These are phyloP conservation scores for Saturnispora ahearnii DNA, from an alignment of 805 yeast species.

Conservation along the genomic window DNA sequence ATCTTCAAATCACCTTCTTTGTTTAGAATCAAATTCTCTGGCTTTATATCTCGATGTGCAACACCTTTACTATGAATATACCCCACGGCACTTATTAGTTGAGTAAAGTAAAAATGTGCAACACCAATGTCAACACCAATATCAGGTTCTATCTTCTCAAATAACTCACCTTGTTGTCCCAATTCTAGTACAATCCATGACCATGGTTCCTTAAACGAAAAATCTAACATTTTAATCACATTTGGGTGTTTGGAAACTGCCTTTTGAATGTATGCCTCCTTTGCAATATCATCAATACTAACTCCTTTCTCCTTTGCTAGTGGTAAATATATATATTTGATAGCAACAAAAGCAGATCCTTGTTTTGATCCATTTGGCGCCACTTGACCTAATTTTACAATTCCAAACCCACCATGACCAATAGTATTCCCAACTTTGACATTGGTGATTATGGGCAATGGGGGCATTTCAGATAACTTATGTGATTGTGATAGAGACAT, in stretches of 20 bases:
- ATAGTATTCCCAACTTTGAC: conserved; percentile 42
- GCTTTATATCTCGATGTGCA: conserved; percentile 61
- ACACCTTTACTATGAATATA: conserved; percentile 56
- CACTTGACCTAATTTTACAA: conserved; percentile 42
- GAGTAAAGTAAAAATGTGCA: conserved; percentile 62
- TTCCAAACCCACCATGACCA: conserved; percentile 64
- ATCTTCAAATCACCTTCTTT: conserved; percentile 55
- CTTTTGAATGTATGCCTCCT: conserved; percentile 53
- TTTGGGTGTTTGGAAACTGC: conserved; percentile 49
- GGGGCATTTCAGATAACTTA: conserved; percentile 38
- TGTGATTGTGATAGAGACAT: conserved; percentile 18
- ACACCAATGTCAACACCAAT: conserved; percentile 56
- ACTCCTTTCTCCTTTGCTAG: conserved; percentile 27
- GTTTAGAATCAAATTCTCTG: conserved; percentile 60
- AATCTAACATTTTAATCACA: conserved; percentile 44
- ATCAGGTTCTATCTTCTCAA: conserved; percentile 74
- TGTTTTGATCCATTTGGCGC: conserved; percentile 8
- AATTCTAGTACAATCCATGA: conserved; percentile 59
- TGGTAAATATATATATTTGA: conserved; percentile 43
- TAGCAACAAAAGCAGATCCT: conserved; percentile 33
- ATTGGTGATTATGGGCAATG: conserved; percentile 40
- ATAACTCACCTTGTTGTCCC: conserved; percentile 68
- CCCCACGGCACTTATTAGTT: conserved; percentile 50
- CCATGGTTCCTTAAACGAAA: conserved; percentile 48
- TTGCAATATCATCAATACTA: conserved; percentile 30